A percentile compares a stretch with the other conserved stretches of the same genome.
Conservation (phyloP, 2,329 filamentous ascomycete species). For the Gliomastix tumulicola region DNA sequence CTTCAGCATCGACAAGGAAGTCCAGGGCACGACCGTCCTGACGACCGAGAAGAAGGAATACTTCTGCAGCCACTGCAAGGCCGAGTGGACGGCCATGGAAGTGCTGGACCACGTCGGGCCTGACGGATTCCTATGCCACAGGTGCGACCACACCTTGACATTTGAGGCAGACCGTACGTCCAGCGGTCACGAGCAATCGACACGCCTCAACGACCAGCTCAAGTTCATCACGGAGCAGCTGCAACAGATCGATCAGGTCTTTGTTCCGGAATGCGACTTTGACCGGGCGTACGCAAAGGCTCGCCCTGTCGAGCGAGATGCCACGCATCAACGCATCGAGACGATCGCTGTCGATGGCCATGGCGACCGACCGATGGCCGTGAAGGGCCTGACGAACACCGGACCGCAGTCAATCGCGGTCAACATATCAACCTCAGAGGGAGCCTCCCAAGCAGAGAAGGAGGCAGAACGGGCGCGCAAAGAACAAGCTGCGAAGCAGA, state of each 20-base stretch:
- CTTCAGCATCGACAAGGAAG: constrained; percentile 79
- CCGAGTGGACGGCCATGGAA: constrained; percentile 85
- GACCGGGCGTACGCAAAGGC: constrained; percentile 59
- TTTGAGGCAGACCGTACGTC: constrained; percentile 61
- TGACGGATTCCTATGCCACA: constrained; percentile 74
- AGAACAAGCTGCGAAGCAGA: constrained; percentile 60
- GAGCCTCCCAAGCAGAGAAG: constrained; percentile 60
- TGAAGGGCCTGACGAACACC: constrained; percentile 60
- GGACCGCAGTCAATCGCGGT: constrained; percentile 64
- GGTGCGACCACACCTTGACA: constrained; percentile 60
- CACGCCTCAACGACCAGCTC: constrained; percentile 71
- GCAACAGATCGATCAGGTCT: constrained; percentile 67
- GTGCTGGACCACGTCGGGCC: constrained; percentile 70
- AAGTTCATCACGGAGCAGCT: constrained; percentile 71
- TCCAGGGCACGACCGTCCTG: constrained; percentile 76
- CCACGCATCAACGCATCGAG: constrained; percentile 56
- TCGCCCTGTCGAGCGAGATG: constrained; percentile 59
- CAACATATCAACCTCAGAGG: constrained; percentile 59
- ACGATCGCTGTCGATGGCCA: constrained; percentile 50
- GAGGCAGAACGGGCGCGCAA: constrained; percentile 58
- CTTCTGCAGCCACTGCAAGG: constrained; percentile 71
- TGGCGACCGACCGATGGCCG: constrained; percentile 54
- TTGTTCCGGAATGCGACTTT: constrained; percentile 69
- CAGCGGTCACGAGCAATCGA: constrained; percentile 66
- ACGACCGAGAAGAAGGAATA: constrained; percentile 88